Evolutionary conservation across 352 stramenopile species (phyloP), one percentile per base, ranked within the genome.

Genomic region (Globisporangium nagaii): DNA sequence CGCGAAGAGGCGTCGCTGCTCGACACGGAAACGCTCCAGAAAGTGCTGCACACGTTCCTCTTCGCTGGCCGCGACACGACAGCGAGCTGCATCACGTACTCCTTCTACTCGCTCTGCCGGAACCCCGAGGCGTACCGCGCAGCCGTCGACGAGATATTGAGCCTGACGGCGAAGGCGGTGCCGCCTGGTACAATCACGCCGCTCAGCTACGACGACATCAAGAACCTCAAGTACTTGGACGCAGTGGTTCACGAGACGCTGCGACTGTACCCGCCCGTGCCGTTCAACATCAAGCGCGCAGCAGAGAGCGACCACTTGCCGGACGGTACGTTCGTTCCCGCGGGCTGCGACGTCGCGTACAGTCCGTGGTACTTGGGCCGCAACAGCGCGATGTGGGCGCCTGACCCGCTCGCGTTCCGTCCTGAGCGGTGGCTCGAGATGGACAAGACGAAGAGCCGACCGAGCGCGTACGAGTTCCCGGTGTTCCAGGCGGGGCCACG

Each of bases 301-400:
- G 48, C 37, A 35, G 48, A 46, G 35, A 34, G 46, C 13, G 48
- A 56, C 13, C 37, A 31, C 24, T 46, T 56, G 25, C 35, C 48
- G 6, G 35, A 46, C 27, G 48, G 35, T 4, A 56, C 48, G 9
- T 56, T 56, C 24, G 48, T 95, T 0, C 71, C 71, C 27, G 70
- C 71, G 25, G 83, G 81, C 27, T 70, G 68, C 15, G 73, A 83
- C 12, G 28, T 92, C 19, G 71, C 79, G 37, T 93, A 87, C 62
- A 82, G 75, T 49, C 78, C 82, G 32, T 95, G 79, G 68, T 79
- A 60, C 32, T 91, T 93, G 80, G 83, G 80, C 5, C 73, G 81
- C 47, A 64, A 77, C 30, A 60, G 65, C 7, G 46, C 56, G 10
- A 52, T 52, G 30, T 32, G 82, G 19, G 65, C 63, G 19, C 50